Base-by-base conservation (phyloP, 2,329 filamentous ascomycete genomes). In the Coniochaeta sp. region DNA sequence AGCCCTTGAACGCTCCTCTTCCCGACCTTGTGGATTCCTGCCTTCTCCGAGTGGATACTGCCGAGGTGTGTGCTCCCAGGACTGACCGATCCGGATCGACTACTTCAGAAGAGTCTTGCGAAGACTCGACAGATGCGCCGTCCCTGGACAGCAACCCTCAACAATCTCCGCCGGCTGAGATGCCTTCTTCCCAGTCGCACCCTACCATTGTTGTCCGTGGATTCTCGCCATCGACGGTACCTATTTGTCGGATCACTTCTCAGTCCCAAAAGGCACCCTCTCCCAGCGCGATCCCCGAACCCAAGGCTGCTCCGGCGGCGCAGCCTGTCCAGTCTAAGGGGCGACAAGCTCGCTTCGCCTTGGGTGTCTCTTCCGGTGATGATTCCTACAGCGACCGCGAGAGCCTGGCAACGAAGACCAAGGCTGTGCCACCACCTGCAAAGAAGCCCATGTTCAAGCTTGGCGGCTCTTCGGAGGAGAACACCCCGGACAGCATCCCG, bases 291-390 rank as follows among this genome's bases (percentile, higher is more conserved):
- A 87, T 89, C 47, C 83, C 89, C 38, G 88, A 88, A 66, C 79
- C 82, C 19, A 81, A 74, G 52, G 80, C 81, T 0, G 79, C 79
- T 42, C 81, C 82, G 28, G 77, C 80, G 28, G 78, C 83, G 40
- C 91, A 89, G 77, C 85, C 84, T 65, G 88, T 91, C 67, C 84
- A 85, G 67, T 81, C 85, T 57, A 87, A 86, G 79, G 86, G 85
- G 73, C 75, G 75, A 64, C 75, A 76, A 40, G 75, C 83, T n/a
- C 80, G 79, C 71, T 92, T 92, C 71, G 84, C 83, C 6, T 81
- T 96, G 7, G 92, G 92, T 57, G 86, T 80, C 55, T 96, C 91
- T 57, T 93, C 88, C 34, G 89, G 91, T 62, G 89, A 91, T 62
- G 86, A 89, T 65, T 91, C 90, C 64, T 96, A 91, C 42, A 81